A percentile compares a stretch with the other conserved stretches of the same genome.
Evolutionary conservation across 1,284 basidiomycete species (phyloP).

Genomic region (Melampsora americana): DNA sequence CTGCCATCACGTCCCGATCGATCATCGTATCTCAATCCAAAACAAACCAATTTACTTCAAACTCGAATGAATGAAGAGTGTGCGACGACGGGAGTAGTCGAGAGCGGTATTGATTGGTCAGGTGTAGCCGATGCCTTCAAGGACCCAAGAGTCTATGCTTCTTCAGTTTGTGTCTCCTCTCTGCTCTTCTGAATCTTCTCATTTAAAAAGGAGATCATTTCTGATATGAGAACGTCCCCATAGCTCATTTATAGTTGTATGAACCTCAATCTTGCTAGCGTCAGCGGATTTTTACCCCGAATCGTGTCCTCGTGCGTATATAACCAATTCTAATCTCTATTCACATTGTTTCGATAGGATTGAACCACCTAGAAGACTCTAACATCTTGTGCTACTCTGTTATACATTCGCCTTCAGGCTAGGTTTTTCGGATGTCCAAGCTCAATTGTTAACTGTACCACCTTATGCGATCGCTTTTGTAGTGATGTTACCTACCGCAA

Average conservation of each 20-base stretch:
- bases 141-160: conserved; percentile 15
- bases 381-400: neutral
- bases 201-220: no score
- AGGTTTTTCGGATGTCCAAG: neutral
- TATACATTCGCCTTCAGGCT: conserved; percentile 3
- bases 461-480: conserved; percentile 21
- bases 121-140: neutral
- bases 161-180: conserved; percentile 16
- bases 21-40: no score
- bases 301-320: conserved; percentile 4
- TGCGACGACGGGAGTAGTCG: no score
- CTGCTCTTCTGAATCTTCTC: no score
- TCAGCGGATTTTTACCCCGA: conserved; percentile 27
- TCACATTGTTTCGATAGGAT: neutral
- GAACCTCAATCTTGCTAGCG: conserved; percentile 22
- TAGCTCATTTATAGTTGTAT: conserved; percentile 27
- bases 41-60: no score
- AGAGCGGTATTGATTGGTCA: no score
- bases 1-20: no score
- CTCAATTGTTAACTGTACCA: conserved; percentile 17
- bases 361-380: neutral
- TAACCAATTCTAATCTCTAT: neutral
- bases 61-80: no score
- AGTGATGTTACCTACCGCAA: conserved; percentile 24
- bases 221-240: neutral